phyloP scores from a whole-genome alignment of 345 rosid genomes.

The Bretschneidera sinensis region DNA sequence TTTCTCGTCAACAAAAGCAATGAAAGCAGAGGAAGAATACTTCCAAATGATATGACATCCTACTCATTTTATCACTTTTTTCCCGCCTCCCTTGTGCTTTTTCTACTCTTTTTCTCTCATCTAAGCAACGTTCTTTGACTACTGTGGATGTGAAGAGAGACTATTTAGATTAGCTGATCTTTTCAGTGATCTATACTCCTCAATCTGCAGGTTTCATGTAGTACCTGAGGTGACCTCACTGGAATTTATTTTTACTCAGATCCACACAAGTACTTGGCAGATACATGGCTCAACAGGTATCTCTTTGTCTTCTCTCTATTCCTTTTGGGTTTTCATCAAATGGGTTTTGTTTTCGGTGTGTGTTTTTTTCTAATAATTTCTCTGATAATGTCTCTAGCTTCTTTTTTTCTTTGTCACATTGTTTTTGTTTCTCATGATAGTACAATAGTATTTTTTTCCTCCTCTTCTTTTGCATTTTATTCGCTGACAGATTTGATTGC shows the following conservation, averaged over 20 bases:
- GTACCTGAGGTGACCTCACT: neutral
- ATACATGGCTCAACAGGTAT: conserved; percentile 16
- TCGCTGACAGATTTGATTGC: conserved; percentile 14
- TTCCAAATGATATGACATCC: neutral
- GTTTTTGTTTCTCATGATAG: neutral
- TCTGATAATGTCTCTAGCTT: neutral
- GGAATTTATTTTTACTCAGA: neutral
- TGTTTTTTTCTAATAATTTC: too few relatives aligned
- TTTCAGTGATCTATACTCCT: neutral
- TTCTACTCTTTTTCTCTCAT: neutral
- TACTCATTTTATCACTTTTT: neutral
- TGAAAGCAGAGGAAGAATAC: neutral
- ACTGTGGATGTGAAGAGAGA: neutral
- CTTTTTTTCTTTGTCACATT: conserved; percentile 6
- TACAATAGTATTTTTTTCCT: neutral
- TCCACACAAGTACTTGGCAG: neutral
- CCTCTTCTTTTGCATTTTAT: too few relatives aligned
- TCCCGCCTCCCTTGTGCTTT: neutral
- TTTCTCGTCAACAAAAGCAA: neutral
- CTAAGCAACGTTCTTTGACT: neutral
- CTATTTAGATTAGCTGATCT: too few relatives aligned
- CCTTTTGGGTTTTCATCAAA: neutral
- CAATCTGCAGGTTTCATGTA: neutral
- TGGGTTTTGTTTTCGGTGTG: too few relatives aligned
- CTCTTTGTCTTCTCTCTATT: conserved; percentile 6